Base-by-base conservation (phyloP, 176 grass and related monocot genomes). In the Paspalum vaginatum region DNA sequence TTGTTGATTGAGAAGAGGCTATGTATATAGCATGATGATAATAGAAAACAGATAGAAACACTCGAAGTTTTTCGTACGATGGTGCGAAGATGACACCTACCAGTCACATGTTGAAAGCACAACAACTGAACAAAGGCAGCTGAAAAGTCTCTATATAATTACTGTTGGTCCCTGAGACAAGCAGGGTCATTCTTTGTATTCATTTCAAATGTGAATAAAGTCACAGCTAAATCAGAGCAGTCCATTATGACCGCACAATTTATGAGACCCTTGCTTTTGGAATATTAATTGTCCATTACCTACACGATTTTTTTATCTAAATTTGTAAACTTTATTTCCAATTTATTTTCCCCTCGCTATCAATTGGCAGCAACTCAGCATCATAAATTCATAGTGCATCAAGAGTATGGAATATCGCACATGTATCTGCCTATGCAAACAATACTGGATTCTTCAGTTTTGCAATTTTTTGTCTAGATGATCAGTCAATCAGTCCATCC, bases 371-470 rank as follows among this genome's bases (percentile, higher is more conserved):
- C 43, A 70, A 15, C 49, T 53, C 0, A 47, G 18, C 54, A 61
- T 20, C 22, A 16, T 15, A 13, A 61, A 61, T 27, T 1, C 59
- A 32, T 17, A 55, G 65, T 54, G 49, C 53, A 72, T 20, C 38
- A 74, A 5, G 1, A 22, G 44, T 18, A 55, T 39, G 26, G 10
- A 49, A 11, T 11, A 82, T 6, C 10, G 24, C 46, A 77, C 13
- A 61, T 11, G 6, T 70, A 39, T 43, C 52, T 61, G 44, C 61
- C 63, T 56, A 60, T 76, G 56, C 70, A 81, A 70, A 89, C 70
- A 89, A 89, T 70, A 40, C 25, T 77, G 26, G 26, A 77, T 85
- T 71, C 77, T 85, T 71, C 77, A 40, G 27, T 26, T 81, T 55
- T 47, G 46, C 22, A 81, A 81, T 70, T 58, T 65, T 50, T 66